A percentile compares a stretch with the other conserved stretches of the same genome.
Conservation (phyloP, 75 land plant genomes). For the Cryptomeria japonica region DNA sequence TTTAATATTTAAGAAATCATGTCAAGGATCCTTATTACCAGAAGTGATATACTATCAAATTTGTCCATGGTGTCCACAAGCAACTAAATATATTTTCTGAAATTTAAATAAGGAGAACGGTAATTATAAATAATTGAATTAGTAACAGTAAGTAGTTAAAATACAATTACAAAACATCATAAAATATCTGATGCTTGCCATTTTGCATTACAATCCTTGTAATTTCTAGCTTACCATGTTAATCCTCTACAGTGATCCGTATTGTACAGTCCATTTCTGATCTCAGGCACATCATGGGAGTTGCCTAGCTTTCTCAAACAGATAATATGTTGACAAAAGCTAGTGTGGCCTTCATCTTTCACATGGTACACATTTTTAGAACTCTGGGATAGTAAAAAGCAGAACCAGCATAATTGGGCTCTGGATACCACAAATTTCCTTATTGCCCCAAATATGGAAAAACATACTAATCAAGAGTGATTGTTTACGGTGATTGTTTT, state of each 20-base stretch:
- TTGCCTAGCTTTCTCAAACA: no score
- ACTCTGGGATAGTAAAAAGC: background rate
- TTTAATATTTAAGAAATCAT: no score
- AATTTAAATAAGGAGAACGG: background rate
- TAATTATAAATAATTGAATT: constrained; percentile 7
- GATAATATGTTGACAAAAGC: constrained; percentile 7
- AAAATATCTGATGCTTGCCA: background rate
- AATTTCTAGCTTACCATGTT: background rate
- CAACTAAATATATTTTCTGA: background rate
- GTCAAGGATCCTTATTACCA: background rate
- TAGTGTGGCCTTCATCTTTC: constrained; percentile 7
- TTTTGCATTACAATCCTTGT: background rate
- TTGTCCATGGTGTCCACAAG: background rate
- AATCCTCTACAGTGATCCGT: background rate
- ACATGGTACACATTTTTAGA: background rate
- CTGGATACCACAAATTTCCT: background rate
- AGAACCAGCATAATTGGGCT: background rate
- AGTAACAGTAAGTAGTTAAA: background rate
- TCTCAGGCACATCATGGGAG: background rate
- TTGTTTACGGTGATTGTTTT: no score
- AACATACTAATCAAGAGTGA: background rate
- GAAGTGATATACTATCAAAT: background rate
- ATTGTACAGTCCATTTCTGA: constrained; percentile 6
- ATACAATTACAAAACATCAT: background rate
- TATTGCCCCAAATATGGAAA: background rate